These are phyloP conservation scores for Ceratocystiopsis sp. DNA, from an alignment of 2,329 filamentous ascomycete species.

Conservation along the genomic window DNA sequence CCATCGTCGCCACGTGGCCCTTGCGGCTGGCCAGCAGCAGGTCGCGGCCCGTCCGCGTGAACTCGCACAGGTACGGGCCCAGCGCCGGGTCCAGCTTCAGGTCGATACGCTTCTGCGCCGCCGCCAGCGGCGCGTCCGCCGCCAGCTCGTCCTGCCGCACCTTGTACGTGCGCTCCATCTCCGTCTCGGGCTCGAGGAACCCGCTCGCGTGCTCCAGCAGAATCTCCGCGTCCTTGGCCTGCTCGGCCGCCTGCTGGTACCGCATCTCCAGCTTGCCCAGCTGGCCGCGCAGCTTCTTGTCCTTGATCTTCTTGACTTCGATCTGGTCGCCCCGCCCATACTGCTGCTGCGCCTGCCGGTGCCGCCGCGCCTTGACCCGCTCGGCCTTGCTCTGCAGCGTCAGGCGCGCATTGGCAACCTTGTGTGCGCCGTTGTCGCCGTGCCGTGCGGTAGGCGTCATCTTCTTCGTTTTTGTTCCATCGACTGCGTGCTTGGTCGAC, in stretches of 20 bases:
- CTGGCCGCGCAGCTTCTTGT: conserved; percentile 79
- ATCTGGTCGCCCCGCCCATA: conserved; percentile 71
- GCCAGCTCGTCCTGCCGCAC: conserved; percentile 78
- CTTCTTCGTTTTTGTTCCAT: background rate
- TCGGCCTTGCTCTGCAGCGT: conserved; percentile 35
- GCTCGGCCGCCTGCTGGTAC: conserved; percentile 62
- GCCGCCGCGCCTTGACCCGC: conserved; percentile 31
- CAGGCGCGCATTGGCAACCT: conserved; percentile 30
- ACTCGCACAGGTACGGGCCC: conserved; percentile 79
- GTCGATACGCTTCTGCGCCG: conserved; percentile 85
- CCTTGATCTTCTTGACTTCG: conserved; percentile 52
- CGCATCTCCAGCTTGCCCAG: conserved; percentile 65
- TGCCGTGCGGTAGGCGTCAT: background rate
- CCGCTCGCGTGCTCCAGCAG: conserved; percentile 73
- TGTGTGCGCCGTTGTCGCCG: conserved; percentile 31
- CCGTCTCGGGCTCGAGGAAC: conserved; percentile 74
- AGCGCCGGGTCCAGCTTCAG: conserved; percentile 57
- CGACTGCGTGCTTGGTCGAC: background rate
- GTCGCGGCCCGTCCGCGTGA: conserved; percentile 75
- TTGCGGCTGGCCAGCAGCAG: conserved; percentile 76
- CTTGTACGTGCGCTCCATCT: conserved; percentile 83
- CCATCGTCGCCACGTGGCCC: conserved; percentile 90
- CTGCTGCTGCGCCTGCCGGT: conserved; percentile 47
- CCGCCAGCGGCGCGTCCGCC: conserved; percentile 57
- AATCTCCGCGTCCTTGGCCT: conserved; percentile 91